Percentiles rank a stretch among this genome's conserved stretches.
These are phyloP conservation scores for Lachancea fermentati DNA, from an alignment of 805 yeast genomes.

Conservation along the genomic window DNA sequence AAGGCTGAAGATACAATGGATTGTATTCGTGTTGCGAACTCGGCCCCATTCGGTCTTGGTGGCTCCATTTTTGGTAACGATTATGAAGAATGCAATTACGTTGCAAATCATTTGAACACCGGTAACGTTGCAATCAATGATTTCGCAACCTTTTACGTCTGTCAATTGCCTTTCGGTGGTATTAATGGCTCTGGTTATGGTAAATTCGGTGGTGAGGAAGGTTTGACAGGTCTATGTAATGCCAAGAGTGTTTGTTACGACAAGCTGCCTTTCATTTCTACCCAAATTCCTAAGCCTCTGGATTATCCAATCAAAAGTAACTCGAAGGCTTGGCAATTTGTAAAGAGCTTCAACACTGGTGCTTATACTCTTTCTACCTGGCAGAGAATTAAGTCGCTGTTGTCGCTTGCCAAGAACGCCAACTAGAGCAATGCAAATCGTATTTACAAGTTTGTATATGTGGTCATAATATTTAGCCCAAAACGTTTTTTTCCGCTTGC, in stretches of 20 bases:
- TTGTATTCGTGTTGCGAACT: slow-evolving; percentile 73
- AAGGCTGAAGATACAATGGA: slow-evolving; percentile 60
- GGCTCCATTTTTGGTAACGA: slow-evolving; percentile 79
- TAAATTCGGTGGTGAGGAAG: slow-evolving; percentile 97
- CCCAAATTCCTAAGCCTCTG: slow-evolving; percentile 78
- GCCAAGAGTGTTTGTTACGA: slow-evolving; percentile 87
- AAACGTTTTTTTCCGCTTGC: slow-evolving; percentile 44
- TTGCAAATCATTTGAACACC: slow-evolving; percentile 59
- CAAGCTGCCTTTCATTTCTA: slow-evolving; percentile 67
- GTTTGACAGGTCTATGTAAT: slow-evolving; percentile 81
- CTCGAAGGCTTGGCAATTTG: slow-evolving; percentile 84
- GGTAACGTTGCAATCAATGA: slow-evolving; percentile 98
- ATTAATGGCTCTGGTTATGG: slow-evolving; percentile 91
- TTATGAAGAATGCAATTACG: slow-evolving; percentile 49
- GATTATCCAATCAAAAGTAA: slow-evolving; percentile 88
- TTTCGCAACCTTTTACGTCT: slow-evolving; percentile 92
- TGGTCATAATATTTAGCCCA: slow-evolving; percentile 10
- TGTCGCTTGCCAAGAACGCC: slow-evolving; percentile 46
- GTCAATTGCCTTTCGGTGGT: slow-evolving; percentile 98
- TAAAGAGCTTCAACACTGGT: slow-evolving; percentile 71
- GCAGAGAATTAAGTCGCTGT: slow-evolving; percentile 55
- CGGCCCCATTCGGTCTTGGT: slow-evolving; percentile 86
- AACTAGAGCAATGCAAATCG: neutral
- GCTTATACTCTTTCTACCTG: slow-evolving; percentile 76
- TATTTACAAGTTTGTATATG: neutral